Percentiles rank a stretch among this genome's conserved stretches.
Conservation (phyloP, 169 alveolate species). For the Plasmodium inui region DNA sequence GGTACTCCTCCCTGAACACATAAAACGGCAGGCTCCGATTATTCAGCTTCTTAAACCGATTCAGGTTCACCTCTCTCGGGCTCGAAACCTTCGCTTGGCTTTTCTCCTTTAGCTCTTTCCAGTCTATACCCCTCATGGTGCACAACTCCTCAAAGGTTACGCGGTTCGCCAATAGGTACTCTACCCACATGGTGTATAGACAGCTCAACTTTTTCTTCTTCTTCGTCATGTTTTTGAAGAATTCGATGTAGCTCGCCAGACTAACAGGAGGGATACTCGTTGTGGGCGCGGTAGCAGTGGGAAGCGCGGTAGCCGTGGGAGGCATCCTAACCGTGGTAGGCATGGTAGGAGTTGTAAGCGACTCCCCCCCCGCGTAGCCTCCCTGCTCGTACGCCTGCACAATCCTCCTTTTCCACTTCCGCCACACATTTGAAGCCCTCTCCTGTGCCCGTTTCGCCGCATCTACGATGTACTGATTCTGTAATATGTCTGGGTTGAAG, state of each 20-base stretch:
- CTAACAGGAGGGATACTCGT: not conserved
- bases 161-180: constrained; percentile 15
- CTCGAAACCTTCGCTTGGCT: not conserved
- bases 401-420: constrained; percentile 23
- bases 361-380: not conserved
- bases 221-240: constrained; percentile 22
- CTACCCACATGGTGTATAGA: constrained; percentile 30
- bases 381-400: not conserved
- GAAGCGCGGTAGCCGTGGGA: not conserved
- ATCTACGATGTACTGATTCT: constrained; percentile 33
- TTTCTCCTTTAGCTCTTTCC: constrained; percentile 16
- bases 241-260: constrained; percentile 7
- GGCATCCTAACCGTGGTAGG: not conserved
- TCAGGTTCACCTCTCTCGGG: not conserved
- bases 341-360: not conserved
- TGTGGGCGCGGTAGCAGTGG: not conserved
- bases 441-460: constrained; percentile 49
- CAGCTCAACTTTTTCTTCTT: constrained; percentile 45
- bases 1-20: constrained; percentile 44
- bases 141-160: constrained; percentile 13
- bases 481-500: constrained; percentile 43
- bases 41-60: constrained; percentile 6
- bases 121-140: constrained; percentile 7
- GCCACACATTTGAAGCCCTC: constrained; percentile 29
- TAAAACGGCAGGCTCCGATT: constrained; percentile 3